Base-by-base conservation (phyloP, 2,329 filamentous ascomycete genomes). In the Calonectria crousiana region DNA sequence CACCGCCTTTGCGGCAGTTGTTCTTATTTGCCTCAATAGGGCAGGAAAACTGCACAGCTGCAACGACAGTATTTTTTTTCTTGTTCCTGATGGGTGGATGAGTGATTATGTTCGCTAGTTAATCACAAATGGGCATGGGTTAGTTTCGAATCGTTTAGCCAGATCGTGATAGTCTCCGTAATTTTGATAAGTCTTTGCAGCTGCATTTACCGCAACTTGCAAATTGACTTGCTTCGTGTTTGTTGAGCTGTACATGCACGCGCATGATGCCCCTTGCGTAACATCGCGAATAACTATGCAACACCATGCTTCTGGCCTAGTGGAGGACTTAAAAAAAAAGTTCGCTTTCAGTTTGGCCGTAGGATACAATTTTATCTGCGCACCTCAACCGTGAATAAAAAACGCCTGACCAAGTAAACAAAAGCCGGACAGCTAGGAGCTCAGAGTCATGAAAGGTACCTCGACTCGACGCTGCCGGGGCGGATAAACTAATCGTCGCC, bases 221-320 rank as follows among this genome's bases (percentile, higher is more conserved):
- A 6, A 28, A 62, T 28, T 41, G 56, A 41, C 11, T 41, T 41
- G 14, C n/a, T 62, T 38, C 10, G 16, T 38, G 56, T 36, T 62
- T 62, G 56, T 62, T 62, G 56, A 62, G 56, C 56, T 62, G 56
- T 62, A 60, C 23, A 62, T 26, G 34, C 56, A 56, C 52, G 38
- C 32, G 56, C 56, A 62, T 41, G 36, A 34, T 56, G 34, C 34
- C 36, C 34, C 34, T 41, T 41, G 56, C 34, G 56, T 62, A 38
- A 41, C 56, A 62, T 62, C 56, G 56, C 34, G 56, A 62, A 36
- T n/a, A 58, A 28, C 34, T 28, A 26, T 62, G 56, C 56, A 62
- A 36, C 34, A 20, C 13, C 16, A n/a, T 38, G n/a, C 34, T 26
- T 62, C 56, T 41, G 26, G 14, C 56, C 34, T 16, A 62, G 26